Percentiles rank a stretch among this genome's conserved stretches.
Evolutionary conservation across 129 eudicot species (phyloP).

Genomic region (Centella asiatica): DNA sequence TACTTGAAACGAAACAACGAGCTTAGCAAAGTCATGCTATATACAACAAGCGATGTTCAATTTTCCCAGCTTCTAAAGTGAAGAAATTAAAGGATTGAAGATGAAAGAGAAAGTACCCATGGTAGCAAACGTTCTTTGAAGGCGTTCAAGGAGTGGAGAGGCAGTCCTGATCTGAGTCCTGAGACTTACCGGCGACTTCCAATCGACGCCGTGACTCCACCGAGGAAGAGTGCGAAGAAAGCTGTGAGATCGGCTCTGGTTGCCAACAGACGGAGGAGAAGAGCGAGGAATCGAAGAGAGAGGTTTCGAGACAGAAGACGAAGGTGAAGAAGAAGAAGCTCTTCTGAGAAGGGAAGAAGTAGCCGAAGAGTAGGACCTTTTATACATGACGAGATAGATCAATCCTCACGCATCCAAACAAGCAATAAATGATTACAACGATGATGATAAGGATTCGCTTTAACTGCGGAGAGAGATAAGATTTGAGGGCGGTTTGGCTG

Average conservation of each 20-base stretch:
- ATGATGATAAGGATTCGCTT: conserved; percentile 14
- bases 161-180: conserved; percentile 61
- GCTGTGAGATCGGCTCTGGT: conserved; percentile 29
- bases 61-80: neutral
- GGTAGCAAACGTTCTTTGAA: conserved; percentile 61
- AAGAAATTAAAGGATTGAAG: neutral
- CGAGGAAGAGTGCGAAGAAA: conserved; percentile 35
- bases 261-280: neutral
- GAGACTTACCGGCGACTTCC: conserved; percentile 72
- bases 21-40: neutral
- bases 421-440: neutral
- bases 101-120: conserved; percentile 64
- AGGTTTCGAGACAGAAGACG: conserved; percentile 14
- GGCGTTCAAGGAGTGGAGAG: conserved; percentile 51
- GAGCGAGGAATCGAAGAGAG: conserved; percentile 5
- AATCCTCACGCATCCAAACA: conserved; percentile 15
- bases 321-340: conserved; percentile 25
- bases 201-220: conserved; percentile 87
- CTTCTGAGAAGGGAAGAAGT: conserved; percentile 33
- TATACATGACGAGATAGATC: conserved; percentile 31
- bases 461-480: neutral
- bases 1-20: no score
- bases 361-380: conserved; percentile 35
- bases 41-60: neutral
- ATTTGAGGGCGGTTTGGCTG: no score